These are phyloP conservation scores for Sporothrix brunneoviolacea DNA, from an alignment of 2,329 filamentous ascomycete species.

Conservation along the genomic window DNA sequence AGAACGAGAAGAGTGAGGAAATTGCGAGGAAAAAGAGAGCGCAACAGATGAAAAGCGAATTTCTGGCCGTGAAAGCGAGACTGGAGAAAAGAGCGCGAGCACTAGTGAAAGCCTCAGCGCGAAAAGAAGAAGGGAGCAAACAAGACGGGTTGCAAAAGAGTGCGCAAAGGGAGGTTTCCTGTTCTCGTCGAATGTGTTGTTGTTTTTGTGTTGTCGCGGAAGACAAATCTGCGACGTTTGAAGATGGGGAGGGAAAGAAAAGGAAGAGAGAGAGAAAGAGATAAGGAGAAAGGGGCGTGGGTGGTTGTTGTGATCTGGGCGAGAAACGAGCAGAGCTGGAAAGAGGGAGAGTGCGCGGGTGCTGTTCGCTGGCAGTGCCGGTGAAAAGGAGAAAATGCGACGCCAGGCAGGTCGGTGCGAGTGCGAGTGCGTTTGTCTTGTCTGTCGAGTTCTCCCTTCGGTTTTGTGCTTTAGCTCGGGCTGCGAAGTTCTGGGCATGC, in stretches of 20 bases:
- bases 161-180: neutral
- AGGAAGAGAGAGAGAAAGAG: conserved; percentile 1
- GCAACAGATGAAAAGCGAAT: neutral
- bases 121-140: conserved; percentile 17
- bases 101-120: conserved; percentile 40
- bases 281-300: neutral
- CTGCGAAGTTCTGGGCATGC: neutral
- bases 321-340: neutral
- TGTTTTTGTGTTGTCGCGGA: conserved; percentile 12
- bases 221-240: conserved; percentile 14
- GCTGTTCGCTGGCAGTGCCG: neutral
- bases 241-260: conserved; percentile 7
- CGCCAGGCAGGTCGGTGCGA: neutral
- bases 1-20: neutral
- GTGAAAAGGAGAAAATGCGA: neutral
- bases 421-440: neutral
- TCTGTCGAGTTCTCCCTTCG: neutral
- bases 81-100: conserved; percentile 30
- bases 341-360: neutral
- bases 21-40: neutral
- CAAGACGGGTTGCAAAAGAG: conserved; percentile 13
- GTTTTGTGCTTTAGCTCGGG: neutral
- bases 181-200: conserved; percentile 10
- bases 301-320: neutral
- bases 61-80: neutral